Percentiles rank a stretch among this genome's conserved stretches.
These are phyloP conservation scores for Funneliformis mosseae DNA, from an alignment of 192 early-diverging fungal genomes.

Conservation along the genomic window DNA sequence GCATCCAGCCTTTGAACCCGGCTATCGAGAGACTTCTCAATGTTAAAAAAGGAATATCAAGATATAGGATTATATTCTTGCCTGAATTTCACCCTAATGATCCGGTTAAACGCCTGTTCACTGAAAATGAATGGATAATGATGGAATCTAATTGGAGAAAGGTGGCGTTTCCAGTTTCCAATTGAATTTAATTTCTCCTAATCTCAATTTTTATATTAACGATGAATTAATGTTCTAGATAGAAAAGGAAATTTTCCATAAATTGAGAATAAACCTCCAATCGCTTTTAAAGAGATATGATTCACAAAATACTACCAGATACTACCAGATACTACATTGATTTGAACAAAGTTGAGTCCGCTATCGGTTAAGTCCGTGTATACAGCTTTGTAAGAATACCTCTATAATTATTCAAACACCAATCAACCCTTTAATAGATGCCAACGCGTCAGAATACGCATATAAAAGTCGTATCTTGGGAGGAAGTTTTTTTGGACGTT, in stretches of 20 bases:
- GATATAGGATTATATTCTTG: constrained; percentile 26
- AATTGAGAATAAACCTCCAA: background rate
- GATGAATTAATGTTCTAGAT: background rate
- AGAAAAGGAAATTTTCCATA: background rate
- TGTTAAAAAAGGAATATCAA: too few relatives aligned
- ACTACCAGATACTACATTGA: background rate
- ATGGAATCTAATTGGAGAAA: constrained; percentile 23
- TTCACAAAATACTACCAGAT: background rate
- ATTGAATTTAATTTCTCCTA: constrained; percentile 1
- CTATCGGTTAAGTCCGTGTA: too few relatives aligned
- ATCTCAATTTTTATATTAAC: background rate
- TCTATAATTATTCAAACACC: too few relatives aligned
- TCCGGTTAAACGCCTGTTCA: constrained; percentile 18
- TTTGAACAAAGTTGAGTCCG: too few relatives aligned
- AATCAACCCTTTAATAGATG: too few relatives aligned
- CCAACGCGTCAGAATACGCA: too few relatives aligned
- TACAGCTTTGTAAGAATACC: too few relatives aligned
- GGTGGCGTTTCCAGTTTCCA: background rate
- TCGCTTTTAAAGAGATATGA: background rate
- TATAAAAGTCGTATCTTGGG: too few relatives aligned
- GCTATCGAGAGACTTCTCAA: too few relatives aligned
- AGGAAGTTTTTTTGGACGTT: too few relatives aligned
- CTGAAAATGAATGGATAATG: constrained; percentile 3
- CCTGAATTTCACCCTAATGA: background rate
- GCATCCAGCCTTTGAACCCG: too few relatives aligned